A percentile compares a stretch with the other conserved stretches of the same genome.
These are phyloP conservation scores for Phytophthora idaei DNA, from an alignment of 352 stramenopile genomes.

Conservation along the genomic window DNA sequence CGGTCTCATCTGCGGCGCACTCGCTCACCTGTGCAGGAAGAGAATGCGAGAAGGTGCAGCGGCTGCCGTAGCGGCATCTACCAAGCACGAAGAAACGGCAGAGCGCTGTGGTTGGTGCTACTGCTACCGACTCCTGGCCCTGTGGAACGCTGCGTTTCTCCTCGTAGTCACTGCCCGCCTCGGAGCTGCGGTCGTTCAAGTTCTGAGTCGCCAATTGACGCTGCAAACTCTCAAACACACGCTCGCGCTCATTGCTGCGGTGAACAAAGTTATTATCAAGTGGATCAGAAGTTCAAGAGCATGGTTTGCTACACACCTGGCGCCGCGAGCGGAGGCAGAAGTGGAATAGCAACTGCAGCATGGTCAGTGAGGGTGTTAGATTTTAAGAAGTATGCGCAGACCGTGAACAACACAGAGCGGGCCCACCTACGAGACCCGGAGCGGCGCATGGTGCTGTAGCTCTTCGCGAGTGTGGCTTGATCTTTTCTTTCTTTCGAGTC, in stretches of 20 bases:
- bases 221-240: conserved; percentile 22
- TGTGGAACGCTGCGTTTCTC: conserved; percentile 17
- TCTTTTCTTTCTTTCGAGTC: conserved; percentile 31
- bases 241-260: conserved; percentile 11
- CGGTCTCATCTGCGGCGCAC: conserved; percentile 39
- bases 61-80: conserved; percentile 74
- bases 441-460: conserved; percentile 27
- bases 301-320: conserved; percentile 19
- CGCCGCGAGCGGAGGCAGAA: conserved; percentile 10
- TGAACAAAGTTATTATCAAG: conserved; percentile 6
- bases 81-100: conserved; percentile 83
- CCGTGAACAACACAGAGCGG: background rate
- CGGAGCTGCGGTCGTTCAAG: conserved; percentile 1
- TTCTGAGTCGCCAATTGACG: conserved; percentile 13
- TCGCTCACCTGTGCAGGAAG: conserved; percentile 40
- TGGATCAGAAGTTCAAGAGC: conserved; percentile 1
- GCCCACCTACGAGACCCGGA: conserved; percentile 28
- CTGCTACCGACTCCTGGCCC: conserved; percentile 1
- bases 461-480: conserved; percentile 20
- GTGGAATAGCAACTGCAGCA: conserved; percentile 14
- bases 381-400: background rate
- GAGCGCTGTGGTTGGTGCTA: conserved; percentile 40
- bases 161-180: conserved; percentile 16
- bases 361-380: background rate
- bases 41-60: conserved; percentile 75